A percentile compares a stretch with the other conserved stretches of the same genome.
These are phyloP conservation scores for Erysimum cheiranthoides DNA, from an alignment of 345 rosid genomes.

Conservation along the genomic window DNA sequence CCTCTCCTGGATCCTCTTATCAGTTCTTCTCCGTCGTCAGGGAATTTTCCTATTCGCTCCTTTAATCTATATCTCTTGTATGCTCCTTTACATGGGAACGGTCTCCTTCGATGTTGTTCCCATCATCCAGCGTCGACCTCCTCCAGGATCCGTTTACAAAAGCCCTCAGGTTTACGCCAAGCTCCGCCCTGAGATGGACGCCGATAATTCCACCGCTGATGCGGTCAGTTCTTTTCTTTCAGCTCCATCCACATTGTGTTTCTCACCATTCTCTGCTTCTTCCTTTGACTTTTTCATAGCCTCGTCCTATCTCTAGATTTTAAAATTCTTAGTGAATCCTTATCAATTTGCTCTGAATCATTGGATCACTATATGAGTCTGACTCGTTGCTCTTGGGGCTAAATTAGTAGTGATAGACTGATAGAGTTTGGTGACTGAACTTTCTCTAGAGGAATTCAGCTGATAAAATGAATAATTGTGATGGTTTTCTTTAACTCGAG, in stretches of 20 bases:
- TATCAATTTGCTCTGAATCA: slow-evolving; percentile 25
- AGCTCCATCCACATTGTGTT: slow-evolving; percentile 22
- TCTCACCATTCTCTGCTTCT: not conserved
- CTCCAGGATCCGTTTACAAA: slow-evolving; percentile 88
- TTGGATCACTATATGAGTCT: not conserved
- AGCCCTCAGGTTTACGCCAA: slow-evolving; percentile 90
- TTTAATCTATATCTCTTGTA: slow-evolving; percentile 86
- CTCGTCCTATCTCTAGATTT: slow-evolving; percentile 17
- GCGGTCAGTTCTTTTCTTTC: slow-evolving; percentile 58
- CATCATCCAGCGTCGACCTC: slow-evolving; percentile 61
- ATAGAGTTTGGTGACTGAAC: slow-evolving; percentile 14
- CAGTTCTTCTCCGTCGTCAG: slow-evolving; percentile 91
- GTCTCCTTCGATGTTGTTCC: slow-evolving; percentile 86
- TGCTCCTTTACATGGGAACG: slow-evolving; percentile 96
- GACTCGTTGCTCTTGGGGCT: slow-evolving; percentile 15
- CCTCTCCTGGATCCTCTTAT: slow-evolving; percentile 80
- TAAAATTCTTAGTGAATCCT: slow-evolving; percentile 5
- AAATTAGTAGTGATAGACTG: slow-evolving; percentile 1
- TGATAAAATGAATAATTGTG: slow-evolving; percentile 9
- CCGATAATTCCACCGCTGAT: slow-evolving; percentile 91
- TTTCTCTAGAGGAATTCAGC: slow-evolving; percentile 13
- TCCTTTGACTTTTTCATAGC: slow-evolving; percentile 10
- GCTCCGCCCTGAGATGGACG: slow-evolving; percentile 86
- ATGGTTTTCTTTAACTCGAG: slow-evolving; percentile 10
- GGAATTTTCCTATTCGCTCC: slow-evolving; percentile 94